A percentile compares a stretch with the other conserved stretches of the same genome.
phyloP scores from a whole-genome alignment of 2,329 filamentous ascomycete species.

The Alternaria burnsii region DNA sequence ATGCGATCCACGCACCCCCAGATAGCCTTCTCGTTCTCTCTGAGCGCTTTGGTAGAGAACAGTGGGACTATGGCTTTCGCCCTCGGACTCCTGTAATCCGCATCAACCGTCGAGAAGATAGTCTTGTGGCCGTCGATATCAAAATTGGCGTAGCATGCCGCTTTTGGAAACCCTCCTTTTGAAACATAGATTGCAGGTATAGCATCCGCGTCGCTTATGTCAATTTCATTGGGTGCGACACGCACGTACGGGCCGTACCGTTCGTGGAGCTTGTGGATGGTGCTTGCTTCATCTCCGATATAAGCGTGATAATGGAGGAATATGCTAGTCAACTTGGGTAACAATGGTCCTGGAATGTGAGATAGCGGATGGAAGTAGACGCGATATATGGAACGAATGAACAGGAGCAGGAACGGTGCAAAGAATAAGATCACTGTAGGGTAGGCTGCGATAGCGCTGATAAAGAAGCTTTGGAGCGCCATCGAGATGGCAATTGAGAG shows the following conservation, averaged over 20 bases:
- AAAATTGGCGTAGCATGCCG: slow-evolving; percentile 63
- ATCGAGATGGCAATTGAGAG: slow-evolving; percentile 4
- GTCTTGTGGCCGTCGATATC: slow-evolving; percentile 64
- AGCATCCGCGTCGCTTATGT: slow-evolving; percentile 47
- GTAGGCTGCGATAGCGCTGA: slow-evolving; percentile 7
- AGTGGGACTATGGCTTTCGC: slow-evolving; percentile 61
- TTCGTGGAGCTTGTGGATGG: slow-evolving; percentile 31
- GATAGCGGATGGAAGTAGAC: slow-evolving; percentile 34
- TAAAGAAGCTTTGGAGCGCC: slow-evolving; percentile 13
- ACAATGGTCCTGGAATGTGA: slow-evolving; percentile 34
- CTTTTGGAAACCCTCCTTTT: slow-evolving; percentile 63
- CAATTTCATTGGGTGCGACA: slow-evolving; percentile 38
- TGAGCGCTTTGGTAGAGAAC: slow-evolving; percentile 59
- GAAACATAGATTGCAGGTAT: slow-evolving; percentile 61
- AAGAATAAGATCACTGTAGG: slow-evolving; percentile 8
- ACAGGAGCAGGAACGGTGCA: slow-evolving; percentile 16
- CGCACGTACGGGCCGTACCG: slow-evolving; percentile 36
- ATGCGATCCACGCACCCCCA: slow-evolving; percentile 55
- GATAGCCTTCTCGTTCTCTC: slow-evolving; percentile 51
- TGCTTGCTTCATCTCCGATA: slow-evolving; percentile 37
- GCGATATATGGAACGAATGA: slow-evolving; percentile 30
- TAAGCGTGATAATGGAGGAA: slow-evolving; percentile 43
- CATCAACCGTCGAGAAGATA: slow-evolving; percentile 61
- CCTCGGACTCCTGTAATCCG: slow-evolving; percentile 52
- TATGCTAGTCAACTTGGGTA: slow-evolving; percentile 32